These are phyloP conservation scores for Podosphaera aphanis DNA, from an alignment of 2,329 filamentous ascomycete species.

Conservation along the genomic window DNA sequence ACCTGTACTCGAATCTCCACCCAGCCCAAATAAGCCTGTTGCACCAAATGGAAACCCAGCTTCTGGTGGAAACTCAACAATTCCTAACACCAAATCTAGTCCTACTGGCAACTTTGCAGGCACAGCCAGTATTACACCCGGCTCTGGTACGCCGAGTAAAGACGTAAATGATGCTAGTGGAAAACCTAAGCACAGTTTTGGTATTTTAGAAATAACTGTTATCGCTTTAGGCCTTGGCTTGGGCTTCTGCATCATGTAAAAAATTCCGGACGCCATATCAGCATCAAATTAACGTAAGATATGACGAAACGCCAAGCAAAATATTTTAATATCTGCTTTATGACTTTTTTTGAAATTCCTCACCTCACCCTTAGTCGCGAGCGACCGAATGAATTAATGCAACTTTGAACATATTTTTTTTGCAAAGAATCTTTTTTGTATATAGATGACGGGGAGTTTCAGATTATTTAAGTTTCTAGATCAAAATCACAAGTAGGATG, in stretches of 20 bases:
- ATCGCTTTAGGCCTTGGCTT: slow-evolving; percentile 14
- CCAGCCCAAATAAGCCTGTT: neutral
- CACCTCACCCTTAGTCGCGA: too few relatives aligned
- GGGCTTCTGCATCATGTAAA: slow-evolving; percentile 16
- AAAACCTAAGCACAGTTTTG: slow-evolving; percentile 11
- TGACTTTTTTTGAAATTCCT: too few relatives aligned
- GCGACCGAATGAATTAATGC: too few relatives aligned
- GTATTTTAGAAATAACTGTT: slow-evolving; percentile 11
- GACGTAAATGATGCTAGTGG: slow-evolving; percentile 3
- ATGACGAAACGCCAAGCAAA: too few relatives aligned
- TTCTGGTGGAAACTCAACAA: slow-evolving; percentile 3
- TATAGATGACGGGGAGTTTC: too few relatives aligned
- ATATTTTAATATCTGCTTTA: too few relatives aligned
- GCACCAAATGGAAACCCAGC: neutral
- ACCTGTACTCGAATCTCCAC: neutral
- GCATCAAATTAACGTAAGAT: too few relatives aligned
- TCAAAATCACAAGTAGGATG: too few relatives aligned
- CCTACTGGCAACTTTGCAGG: slow-evolving; percentile 2
- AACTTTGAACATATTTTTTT: too few relatives aligned
- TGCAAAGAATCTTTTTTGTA: too few relatives aligned
- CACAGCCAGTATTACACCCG: slow-evolving; percentile 7
- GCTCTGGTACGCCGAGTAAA: slow-evolving; percentile 7
- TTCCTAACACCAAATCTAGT: slow-evolving; percentile 4
- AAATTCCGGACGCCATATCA: too few relatives aligned
- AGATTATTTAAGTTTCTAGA: too few relatives aligned